A percentile compares a stretch with the other conserved stretches of the same genome.
These are phyloP conservation scores for Penicillium crustosum DNA, from an alignment of 2,329 filamentous ascomycete species.

Conservation along the genomic window DNA sequence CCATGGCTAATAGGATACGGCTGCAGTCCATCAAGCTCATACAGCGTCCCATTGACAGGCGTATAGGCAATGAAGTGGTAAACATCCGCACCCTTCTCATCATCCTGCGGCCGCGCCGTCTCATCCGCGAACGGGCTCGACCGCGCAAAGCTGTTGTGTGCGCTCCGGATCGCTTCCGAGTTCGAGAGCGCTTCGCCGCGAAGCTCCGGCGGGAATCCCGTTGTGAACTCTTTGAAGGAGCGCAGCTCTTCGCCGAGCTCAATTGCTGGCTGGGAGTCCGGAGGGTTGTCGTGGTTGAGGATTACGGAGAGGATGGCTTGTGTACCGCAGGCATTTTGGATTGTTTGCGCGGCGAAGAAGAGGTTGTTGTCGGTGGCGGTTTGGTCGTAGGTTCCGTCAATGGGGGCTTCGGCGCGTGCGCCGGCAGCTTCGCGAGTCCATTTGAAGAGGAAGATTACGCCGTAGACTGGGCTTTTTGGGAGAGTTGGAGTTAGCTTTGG, in stretches of 20 bases:
- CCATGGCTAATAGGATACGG: constrained; percentile 90
- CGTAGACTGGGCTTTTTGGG: constrained; percentile 69
- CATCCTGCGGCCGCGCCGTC: constrained; percentile 69
- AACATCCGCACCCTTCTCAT: constrained; percentile 70
- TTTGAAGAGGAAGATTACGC: constrained; percentile 99
- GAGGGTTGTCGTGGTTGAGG: constrained; percentile 67
- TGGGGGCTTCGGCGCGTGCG: constrained; percentile 65
- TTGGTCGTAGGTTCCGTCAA: constrained; percentile 79
- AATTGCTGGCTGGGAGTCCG: constrained; percentile 45
- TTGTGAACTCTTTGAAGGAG: constrained; percentile 86
- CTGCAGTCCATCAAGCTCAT: constrained; percentile 94
- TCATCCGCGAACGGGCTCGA: constrained; percentile 92
- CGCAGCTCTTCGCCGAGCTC: constrained; percentile 69
- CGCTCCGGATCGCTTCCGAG: constrained; percentile 68
- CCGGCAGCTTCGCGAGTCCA: constrained; percentile 62
- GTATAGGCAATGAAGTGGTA: constrained; percentile 99
- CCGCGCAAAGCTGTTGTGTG: constrained; percentile 87
- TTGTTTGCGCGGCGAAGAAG: constrained; percentile 96
- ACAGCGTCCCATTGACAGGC: constrained; percentile 72
- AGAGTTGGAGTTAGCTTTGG: constrained; percentile 4
- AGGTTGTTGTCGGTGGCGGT: constrained; percentile 67
- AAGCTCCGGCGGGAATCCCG: constrained; percentile 74
- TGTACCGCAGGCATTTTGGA: constrained; percentile 97
- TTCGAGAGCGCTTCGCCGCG: constrained; percentile 71
- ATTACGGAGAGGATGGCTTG: constrained; percentile 91